Percentiles rank a stretch among this genome's conserved stretches.
Evolutionary conservation across 257 asterid species (phyloP).

Genomic region (Solanum chmielewskii): DNA sequence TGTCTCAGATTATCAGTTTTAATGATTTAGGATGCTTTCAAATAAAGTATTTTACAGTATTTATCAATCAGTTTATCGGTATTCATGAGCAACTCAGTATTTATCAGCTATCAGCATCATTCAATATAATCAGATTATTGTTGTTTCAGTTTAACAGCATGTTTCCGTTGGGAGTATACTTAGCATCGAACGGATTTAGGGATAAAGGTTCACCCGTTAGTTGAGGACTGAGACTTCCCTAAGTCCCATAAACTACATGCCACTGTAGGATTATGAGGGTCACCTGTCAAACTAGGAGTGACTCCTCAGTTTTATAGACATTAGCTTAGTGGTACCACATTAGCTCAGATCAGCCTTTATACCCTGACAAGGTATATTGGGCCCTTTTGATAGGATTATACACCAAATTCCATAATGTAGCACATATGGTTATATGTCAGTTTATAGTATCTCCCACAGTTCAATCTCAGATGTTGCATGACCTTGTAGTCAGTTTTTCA

Average conservation of each 20-base stretch:
- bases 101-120: too few species aligned
- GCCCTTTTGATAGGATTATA: background rate
- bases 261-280: background rate
- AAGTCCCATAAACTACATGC: background rate
- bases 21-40: too few species aligned
- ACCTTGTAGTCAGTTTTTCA: background rate
- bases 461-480: background rate
- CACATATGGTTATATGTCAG: background rate
- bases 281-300: background rate
- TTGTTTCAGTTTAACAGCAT: background rate
- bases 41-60: too few species aligned
- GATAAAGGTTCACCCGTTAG: background rate
- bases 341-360: background rate
- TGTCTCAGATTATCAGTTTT: too few species aligned
- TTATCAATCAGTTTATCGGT: too few species aligned
- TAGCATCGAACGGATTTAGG: background rate
- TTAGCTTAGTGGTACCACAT: background rate
- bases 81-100: too few species aligned
- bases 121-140: background rate
- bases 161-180: background rate
- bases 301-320: background rate
- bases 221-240: background rate
- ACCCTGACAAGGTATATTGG: background rate
- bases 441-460: background rate
- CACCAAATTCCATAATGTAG: background rate